Evolutionary conservation across 2,329 filamentous ascomycete genomes (phyloP), one percentile per base, ranked within the genome.

Genomic region (Spiromastix sp.): DNA sequence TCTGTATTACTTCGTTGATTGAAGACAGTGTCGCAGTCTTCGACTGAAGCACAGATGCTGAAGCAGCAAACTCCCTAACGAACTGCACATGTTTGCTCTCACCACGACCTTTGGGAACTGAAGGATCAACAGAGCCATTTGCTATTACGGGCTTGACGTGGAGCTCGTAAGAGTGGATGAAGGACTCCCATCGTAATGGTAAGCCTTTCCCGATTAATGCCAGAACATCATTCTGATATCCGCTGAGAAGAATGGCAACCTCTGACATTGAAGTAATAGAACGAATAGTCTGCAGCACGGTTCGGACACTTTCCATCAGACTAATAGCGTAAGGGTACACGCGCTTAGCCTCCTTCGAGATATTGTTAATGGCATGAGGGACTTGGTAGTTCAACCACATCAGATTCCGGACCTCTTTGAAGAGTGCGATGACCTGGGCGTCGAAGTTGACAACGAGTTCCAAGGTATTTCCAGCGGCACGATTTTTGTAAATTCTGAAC

Each of bases 251-350:
- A 32, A 93, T 79, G 1, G 86, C 77, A 39, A 95, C 86, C 46
- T 89, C 83, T 8, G 79, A 74, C 84, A 98, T 89, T 36, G 81
- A 76, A 12, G 77, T 70, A 40, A 98, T 93, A 33, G 83, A 77
- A 19, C 85, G 79, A 48, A 81, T 80, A 0, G 86, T 95, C 60
- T 96, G 89, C 2, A 85, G 75, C 44, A 93, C 81, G 0, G 86
- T 96, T 39, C 87, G 77, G n/a, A 96, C 85, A 51, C 86, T 96
- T 63, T 99, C 91, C 86, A 98, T 98, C 46, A 99, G 65, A 53
- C 87, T 96, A 45, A 98, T 87, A 16, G 93, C 91, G 52, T 93
- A 98, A 0, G 91, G 91, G 50, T 99, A 99, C 3, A 98, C 91
- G 35, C 91, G 77, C 62, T 95, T 94, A n/a, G 91, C 93, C 56